These are phyloP conservation scores for Talaromyces sp. DNA, from an alignment of 2,329 filamentous ascomycete species.

Conservation along the genomic window DNA sequence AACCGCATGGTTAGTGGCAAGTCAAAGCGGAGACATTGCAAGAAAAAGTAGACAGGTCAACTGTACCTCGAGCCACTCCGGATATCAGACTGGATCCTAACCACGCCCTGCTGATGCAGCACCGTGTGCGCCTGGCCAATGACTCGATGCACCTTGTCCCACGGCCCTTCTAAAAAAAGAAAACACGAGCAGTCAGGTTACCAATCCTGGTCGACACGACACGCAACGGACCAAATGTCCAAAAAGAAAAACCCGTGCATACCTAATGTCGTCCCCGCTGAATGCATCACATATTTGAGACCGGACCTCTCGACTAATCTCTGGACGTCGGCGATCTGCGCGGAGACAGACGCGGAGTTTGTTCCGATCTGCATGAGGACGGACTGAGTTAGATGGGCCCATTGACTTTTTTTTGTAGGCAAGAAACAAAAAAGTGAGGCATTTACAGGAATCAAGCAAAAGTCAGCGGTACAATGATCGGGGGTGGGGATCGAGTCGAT, in stretches of 20 bases:
- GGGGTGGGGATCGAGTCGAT: constrained; percentile 53
- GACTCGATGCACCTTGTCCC: constrained; percentile 79
- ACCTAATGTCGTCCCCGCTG: constrained; percentile 89
- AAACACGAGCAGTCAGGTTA: not conserved
- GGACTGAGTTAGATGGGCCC: not conserved
- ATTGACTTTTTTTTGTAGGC: not conserved
- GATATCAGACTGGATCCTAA: constrained; percentile 84
- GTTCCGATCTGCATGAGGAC: constrained; percentile 64
- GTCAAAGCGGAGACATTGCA: not conserved
- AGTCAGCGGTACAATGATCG: constrained; percentile 74
- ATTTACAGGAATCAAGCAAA: constrained; percentile 67
- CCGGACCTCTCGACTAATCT: constrained; percentile 75
- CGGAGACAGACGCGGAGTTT: constrained; percentile 66
- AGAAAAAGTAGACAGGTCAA: not conserved
- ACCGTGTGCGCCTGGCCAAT: constrained; percentile 81
- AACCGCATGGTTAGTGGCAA: not conserved
- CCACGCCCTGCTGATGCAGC: constrained; percentile 70
- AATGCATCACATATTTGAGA: constrained; percentile 83
- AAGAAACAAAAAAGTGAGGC: not conserved
- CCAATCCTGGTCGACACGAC: constrained; percentile 1
- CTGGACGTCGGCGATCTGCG: constrained; percentile 85
- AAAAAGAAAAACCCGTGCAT: constrained; percentile 28
- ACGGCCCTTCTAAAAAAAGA: constrained; percentile 66
- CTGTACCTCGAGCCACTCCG: constrained; percentile 68
- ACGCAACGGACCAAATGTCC: not conserved